Conservation (phyloP, 2,329 filamentous ascomycete species). For the Hypoxylon sp. region DNA sequence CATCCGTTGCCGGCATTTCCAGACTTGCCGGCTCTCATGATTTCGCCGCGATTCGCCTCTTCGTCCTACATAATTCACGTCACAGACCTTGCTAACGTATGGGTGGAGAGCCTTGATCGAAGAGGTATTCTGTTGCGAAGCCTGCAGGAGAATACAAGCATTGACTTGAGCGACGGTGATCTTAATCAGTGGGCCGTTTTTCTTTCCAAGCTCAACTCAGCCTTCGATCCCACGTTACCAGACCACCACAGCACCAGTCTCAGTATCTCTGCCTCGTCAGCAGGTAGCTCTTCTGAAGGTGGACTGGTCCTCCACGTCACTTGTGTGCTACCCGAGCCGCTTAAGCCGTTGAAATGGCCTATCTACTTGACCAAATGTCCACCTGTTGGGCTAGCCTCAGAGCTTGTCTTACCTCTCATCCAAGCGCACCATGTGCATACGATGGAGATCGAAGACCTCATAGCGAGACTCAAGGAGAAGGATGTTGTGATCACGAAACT, state of each 20-base stretch:
- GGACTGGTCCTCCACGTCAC: conserved; percentile 69
- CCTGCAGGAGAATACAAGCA: conserved; percentile 74
- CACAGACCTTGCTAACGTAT: conserved; percentile 81
- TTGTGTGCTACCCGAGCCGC: conserved; percentile 72
- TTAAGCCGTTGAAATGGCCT: conserved; percentile 76
- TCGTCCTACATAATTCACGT: conserved; percentile 75
- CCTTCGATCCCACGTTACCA: conserved; percentile 63
- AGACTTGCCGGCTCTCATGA: conserved; percentile 72
- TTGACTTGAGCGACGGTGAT: conserved; percentile 78
- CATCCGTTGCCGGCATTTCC: conserved; percentile 62
- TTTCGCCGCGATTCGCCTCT: conserved; percentile 69
- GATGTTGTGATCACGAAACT: conserved; percentile 66
- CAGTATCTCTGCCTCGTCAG: conserved; percentile 56
- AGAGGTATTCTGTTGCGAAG: conserved; percentile 75
- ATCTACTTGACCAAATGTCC: conserved; percentile 68
- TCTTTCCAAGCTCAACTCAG: conserved; percentile 71
- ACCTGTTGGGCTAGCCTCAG: conserved; percentile 60
- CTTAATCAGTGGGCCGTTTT: conserved; percentile 77
- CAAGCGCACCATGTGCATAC: conserved; percentile 61
- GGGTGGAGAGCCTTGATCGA: conserved; percentile 75
- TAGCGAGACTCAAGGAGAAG: conserved; percentile 63
- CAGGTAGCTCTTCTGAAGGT: conserved; percentile 54
- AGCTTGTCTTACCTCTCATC: conserved; percentile 68
- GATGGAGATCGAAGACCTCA: conserved; percentile 61
- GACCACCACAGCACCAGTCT: conserved; percentile 63